Base-by-base conservation (phyloP, 2,329 filamentous ascomycete species). In the Colletotrichum lindemuthianum region DNA sequence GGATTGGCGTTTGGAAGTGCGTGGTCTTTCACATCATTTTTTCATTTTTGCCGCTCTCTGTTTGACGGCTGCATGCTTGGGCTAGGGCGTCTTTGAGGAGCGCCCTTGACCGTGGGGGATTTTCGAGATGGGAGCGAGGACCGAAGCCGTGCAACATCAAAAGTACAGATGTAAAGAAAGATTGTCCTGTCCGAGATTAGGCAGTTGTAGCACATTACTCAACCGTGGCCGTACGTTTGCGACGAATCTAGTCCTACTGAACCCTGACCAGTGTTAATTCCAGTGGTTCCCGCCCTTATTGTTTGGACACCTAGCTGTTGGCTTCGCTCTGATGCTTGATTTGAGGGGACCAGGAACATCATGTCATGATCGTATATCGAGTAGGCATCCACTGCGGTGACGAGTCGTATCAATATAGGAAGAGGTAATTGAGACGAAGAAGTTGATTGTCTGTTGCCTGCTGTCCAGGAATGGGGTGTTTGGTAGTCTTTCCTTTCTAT, bases 1-100 rank as follows among this genome's bases (percentile, higher is more conserved):
- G 41, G 45, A 37, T 41, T 61, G 10, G 58, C 58, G 44, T 58
- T 65, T 65, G 40, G 51, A 58, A 61, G 11, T 12, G 36, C 45
- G 34, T 34, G 43, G n/a, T 9, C 37, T n/a, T 12, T 48, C 32
- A 32, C n/a, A 59, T 49, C 39, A 12, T 50, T 60, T 48, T 47
- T 11, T 40, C 50, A 24, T n/a, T 15, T 9, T n/a, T 36, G 47
- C 33, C n/a, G 12, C 10, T 36, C 13, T 32, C 51, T 61, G 34
- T 51, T 10, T 45, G n/a, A 45, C 55, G 44, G 36, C 39, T 37
- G 24, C 24, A 24, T 24, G 24, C 24, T 37, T 33, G n/a, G 24
- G 15, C 32, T 51, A 45, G 59, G 51, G 52, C 43, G 4, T 15
- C n/a, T 34, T 36, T 13, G 45, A 37, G 48, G 15, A n/a, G 56